A percentile compares a stretch with the other conserved stretches of the same genome.
Conservation (phyloP, 2,329 filamentous ascomycete species). For the Penicillium sp. region DNA sequence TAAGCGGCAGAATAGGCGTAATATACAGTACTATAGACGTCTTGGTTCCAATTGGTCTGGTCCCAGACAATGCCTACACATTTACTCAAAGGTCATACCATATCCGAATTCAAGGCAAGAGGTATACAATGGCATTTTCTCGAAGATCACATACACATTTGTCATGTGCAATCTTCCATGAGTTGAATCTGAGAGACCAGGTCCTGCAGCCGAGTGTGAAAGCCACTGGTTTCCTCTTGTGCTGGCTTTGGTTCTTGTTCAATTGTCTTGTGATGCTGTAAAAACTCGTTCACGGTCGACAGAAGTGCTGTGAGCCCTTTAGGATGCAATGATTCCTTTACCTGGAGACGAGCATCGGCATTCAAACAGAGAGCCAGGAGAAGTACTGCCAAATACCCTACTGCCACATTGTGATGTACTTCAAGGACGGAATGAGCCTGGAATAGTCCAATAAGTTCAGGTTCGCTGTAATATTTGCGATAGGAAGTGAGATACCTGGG, state of each 20-base stretch:
- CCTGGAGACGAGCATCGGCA: slow-evolving; percentile 41
- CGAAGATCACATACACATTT: no score
- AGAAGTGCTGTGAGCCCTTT: slow-evolving; percentile 52
- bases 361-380: slow-evolving; percentile 75
- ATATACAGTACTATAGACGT: no score
- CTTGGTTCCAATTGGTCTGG: no score
- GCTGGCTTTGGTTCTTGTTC: slow-evolving; percentile 49
- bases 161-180: slow-evolving; percentile 13
- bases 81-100: no score
- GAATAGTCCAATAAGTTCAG: no score
- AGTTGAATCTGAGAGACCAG: slow-evolving; percentile 50
- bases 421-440: slow-evolving; percentile 61
- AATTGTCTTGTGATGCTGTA: slow-evolving; percentile 58
- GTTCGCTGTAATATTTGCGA: no score
- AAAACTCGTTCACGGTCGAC: slow-evolving; percentile 60
- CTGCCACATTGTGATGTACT: slow-evolving; percentile 73
- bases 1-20: no score
- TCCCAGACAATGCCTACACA: no score
- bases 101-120: no score
- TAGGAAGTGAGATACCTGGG: slow-evolving; percentile 58
- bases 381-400: slow-evolving; percentile 81
- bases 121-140: no score
- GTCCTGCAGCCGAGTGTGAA: slow-evolving; percentile 54
- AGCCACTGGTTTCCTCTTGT: slow-evolving; percentile 50
- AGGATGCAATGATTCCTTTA: slow-evolving; percentile 46